Base-by-base conservation (phyloP, 129 eudicot species). In the Flaveria bidentis region DNA sequence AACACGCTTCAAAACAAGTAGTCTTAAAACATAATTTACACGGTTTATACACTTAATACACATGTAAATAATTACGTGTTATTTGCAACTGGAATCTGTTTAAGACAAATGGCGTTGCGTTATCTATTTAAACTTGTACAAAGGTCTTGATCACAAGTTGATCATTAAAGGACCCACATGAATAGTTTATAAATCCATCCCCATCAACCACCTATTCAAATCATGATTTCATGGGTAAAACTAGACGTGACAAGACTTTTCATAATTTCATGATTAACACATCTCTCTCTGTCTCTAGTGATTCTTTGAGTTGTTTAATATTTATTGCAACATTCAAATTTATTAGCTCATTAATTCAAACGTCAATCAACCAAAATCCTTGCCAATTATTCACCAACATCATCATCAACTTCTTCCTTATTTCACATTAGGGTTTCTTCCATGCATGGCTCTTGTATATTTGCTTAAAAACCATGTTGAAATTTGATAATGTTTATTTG, bases 81-180 rank as follows among this genome's bases (percentile, higher is more conserved):
- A 22, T 3, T 12, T 10, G n/a, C 20, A 22, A 18, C 28, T 72
- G 20, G 15, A 25, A 62, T 28, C 44, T 1, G 20, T 49, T 20
- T 9, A 23, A 63, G 78, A 80, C 78, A 64, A 73, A 80, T 72
- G 83, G 78, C 74, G 58, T 79, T 52, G 67, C 20, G 53, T 41
- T 55, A 47, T 72, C 41, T 52, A 23, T 23, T 52, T 63, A 72
- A 39, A 52, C 50, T 64, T 64, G 67, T 42, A 64, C 15, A 72
- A 79, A 55, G 73, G 83, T 80, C 78, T 72, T 26, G 74, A 52
- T 79, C 83, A 80, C 78, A 22, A 50, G 74, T 73, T 64, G 60
- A 52, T 80, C 60, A 73, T 41, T 51, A 50, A 73, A 3, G 18
- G 74, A 79, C 78, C 83, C 83, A 80, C 67, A 80, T 63, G 60